These are phyloP conservation scores for Trichosporon coremiiforme DNA, from an alignment of 1,284 basidiomycete genomes.

Conservation along the genomic window DNA sequence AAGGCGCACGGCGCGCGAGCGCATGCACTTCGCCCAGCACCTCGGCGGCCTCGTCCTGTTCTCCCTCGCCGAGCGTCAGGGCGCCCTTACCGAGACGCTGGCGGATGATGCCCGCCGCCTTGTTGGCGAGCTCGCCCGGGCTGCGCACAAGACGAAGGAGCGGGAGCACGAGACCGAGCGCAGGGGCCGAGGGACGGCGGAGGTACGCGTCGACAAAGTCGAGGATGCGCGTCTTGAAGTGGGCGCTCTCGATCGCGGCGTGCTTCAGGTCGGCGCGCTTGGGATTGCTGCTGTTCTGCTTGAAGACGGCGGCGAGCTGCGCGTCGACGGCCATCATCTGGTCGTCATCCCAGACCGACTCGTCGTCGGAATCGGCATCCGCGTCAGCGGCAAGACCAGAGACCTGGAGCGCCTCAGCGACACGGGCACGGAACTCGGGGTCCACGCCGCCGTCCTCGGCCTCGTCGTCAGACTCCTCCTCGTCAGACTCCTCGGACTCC, in stretches of 20 bases:
- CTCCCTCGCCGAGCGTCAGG: constrained; percentile 51
- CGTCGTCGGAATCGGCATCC: constrained; percentile 53
- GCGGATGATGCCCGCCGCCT: constrained; percentile 76
- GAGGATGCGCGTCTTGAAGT: constrained; percentile 92
- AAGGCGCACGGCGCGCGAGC: constrained; percentile 67
- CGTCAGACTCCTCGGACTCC: constrained; percentile 45
- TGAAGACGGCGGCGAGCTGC: constrained; percentile 87
- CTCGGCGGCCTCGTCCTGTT: constrained; percentile 53
- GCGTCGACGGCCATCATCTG: constrained; percentile 97
- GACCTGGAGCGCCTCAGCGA: constrained; percentile 74
- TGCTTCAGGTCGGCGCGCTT: constrained; percentile 58
- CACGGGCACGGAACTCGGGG: constrained; percentile 71
- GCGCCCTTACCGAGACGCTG: constrained; percentile 73
- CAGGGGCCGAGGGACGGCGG: constrained; percentile 71
- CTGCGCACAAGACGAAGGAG: constrained; percentile 72
- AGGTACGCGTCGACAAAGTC: constrained; percentile 85
- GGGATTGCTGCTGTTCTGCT: constrained; percentile 59
- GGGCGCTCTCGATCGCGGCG: constrained; percentile 67
- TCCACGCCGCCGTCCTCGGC: constrained; percentile 61
- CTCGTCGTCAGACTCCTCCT: constrained; percentile 38
- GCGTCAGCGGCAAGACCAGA: constrained; percentile 63
- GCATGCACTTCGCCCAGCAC: constrained; percentile 70
- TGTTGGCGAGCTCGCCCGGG: constrained; percentile 74
- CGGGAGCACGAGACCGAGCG: constrained; percentile 71
- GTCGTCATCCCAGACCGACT: constrained; percentile 86